phyloP scores from a whole-genome alignment of 371 early-diverging fungal genomes.

The Mortierella sp. region DNA sequence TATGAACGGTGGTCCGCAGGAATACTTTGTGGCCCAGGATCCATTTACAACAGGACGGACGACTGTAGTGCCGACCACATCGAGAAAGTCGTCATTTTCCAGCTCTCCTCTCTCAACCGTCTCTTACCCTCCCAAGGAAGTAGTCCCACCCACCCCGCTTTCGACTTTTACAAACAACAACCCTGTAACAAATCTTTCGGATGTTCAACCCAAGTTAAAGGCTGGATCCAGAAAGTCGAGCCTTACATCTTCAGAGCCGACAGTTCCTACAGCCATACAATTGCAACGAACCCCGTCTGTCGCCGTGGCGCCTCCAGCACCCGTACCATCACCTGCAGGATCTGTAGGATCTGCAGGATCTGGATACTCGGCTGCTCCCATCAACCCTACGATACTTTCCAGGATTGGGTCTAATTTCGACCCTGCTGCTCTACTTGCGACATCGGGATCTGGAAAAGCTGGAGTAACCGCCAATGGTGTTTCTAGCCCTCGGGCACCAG shows the following conservation, averaged over 20 bases:
- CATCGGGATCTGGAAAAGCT: constrained; percentile 13
- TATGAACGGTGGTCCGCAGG: constrained; percentile 24
- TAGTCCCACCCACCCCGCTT: not conserved
- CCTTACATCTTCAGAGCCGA: constrained; percentile 11
- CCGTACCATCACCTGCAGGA: not conserved
- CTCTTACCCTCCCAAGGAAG: constrained; percentile 29
- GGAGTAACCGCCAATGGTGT: not conserved
- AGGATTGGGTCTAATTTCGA: constrained; percentile 58
- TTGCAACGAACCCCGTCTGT: constrained; percentile 12
- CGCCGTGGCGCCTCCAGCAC: constrained; percentile 2
- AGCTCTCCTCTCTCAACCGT: constrained; percentile 50
- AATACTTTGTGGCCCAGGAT: constrained; percentile 15
- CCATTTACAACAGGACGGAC: constrained; percentile 4
- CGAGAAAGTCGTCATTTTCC: constrained; percentile 48
- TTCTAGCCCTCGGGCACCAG: not conserved
- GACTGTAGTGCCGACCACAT: constrained; percentile 7
- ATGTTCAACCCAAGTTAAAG: constrained; percentile 15
- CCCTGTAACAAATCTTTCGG: not conserved
- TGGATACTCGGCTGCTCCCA: constrained; percentile 15
- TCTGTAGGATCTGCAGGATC: not conserved
- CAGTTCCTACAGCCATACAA: not conserved
- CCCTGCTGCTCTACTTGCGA: constrained; percentile 41
- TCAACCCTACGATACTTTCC: constrained; percentile 49
- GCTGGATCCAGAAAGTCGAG: constrained; percentile 41
- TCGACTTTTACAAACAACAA: not conserved